phyloP scores from a whole-genome alignment of 2,329 filamentous ascomycete genomes.

The Cytospora paraplurivora region DNA sequence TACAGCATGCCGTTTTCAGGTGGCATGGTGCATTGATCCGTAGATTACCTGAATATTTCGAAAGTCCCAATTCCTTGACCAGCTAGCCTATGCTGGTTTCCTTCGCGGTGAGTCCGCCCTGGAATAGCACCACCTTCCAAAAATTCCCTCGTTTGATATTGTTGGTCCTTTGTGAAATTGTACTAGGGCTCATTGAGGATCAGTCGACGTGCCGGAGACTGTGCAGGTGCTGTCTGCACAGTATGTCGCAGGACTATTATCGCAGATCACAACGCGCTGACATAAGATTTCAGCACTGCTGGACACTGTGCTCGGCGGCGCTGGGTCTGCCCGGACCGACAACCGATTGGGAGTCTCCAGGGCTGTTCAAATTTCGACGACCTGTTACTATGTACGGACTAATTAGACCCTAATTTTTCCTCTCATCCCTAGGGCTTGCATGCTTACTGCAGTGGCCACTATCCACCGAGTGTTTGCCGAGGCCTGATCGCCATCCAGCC shows the following conservation, averaged over 20 bases:
- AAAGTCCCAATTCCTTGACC: too few species aligned
- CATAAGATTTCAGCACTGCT: background rate
- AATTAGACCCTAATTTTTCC: background rate
- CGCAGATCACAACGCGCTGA: background rate
- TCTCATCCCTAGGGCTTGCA: background rate
- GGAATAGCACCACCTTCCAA: background rate
- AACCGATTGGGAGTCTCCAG: background rate
- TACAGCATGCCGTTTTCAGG: too few species aligned
- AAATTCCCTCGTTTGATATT: background rate
- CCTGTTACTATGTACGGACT: background rate
- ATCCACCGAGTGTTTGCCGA: background rate
- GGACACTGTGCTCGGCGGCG: background rate
- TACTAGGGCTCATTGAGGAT: conserved; percentile 1
- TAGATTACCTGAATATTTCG: too few species aligned
- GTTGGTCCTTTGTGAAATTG: background rate
- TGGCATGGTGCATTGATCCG: too few species aligned
- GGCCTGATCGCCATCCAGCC: background rate
- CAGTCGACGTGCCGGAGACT: background rate
- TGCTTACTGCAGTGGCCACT: background rate
- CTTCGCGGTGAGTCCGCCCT: too few species aligned
- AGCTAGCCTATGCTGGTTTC: too few species aligned
- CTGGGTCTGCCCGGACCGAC: background rate
- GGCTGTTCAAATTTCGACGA: background rate
- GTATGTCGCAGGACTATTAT: background rate
- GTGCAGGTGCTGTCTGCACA: background rate